A percentile compares a stretch with the other conserved stretches of the same genome.
Evolutionary conservation across 1,139 yeast species (phyloP).

Genomic region (Saccharomyces pastorianus): DNA sequence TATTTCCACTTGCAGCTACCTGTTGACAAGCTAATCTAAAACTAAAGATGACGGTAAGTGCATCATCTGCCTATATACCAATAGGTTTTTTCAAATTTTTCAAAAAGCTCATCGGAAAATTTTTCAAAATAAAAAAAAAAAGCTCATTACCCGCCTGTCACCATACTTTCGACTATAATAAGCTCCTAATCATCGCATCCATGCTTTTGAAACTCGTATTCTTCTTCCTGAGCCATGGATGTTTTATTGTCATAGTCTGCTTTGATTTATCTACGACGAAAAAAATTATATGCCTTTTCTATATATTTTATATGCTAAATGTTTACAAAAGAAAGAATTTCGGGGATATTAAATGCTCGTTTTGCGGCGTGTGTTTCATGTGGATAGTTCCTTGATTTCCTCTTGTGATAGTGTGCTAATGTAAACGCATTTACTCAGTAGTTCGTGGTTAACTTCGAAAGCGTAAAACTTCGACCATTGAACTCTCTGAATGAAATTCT

Average conservation of each 20-base stretch:
- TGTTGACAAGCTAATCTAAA: not conserved
- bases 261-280: not conserved
- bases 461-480: conserved; percentile 74
- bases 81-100: not conserved
- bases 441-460: conserved; percentile 44
- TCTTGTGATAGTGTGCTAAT: conserved; percentile 68
- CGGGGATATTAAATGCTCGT: not conserved
- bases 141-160: not conserved
- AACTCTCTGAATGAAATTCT: conserved; percentile 69
- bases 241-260: not conserved
- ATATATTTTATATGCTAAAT: not conserved
- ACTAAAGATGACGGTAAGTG: too few species aligned
- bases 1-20: not conserved
- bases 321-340: not conserved
- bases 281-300: not conserved
- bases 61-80: not conserved
- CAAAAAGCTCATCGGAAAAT: conserved; percentile 5
- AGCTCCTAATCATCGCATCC: not conserved
- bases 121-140: conserved; percentile 1
- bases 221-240: not conserved
- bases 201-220: not conserved
- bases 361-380: not conserved
- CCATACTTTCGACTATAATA: not conserved
- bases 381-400: conserved; percentile 41
- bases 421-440: conserved; percentile 76